Evolutionary conservation across 768 basidiomycete species (phyloP), one percentile per base, ranked within the genome.

Genomic region (Leccinum variicolor): DNA sequence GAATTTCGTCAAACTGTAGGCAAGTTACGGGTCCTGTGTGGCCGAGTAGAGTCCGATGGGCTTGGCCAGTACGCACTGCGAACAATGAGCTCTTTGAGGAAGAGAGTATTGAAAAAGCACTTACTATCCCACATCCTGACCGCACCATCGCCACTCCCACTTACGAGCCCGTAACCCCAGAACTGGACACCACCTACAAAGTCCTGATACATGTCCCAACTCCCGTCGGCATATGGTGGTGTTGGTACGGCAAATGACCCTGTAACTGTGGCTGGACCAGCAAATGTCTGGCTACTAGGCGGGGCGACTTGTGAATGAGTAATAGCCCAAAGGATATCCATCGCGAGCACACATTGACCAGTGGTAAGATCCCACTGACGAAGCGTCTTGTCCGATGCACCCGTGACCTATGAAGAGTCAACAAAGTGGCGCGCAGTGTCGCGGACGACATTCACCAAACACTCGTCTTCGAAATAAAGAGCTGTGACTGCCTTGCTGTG

Each of bases 301-400:
- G 72, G 71, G 11, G 78, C 66, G 25, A 76, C 69, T 39, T 87
- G 80, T 3, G 94, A 86, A 73, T 98, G 96, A 10, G 93, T 94
- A 64, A 98, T 96, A 2, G 96, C 97, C 97, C 97, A 99, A 25
- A 99, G 85, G 62, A 99, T 97, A 73, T 99, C 97, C 97, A 99
- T 99, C 23, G 96, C 96, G 79, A 97, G 88, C 48, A 98, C 89
- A 73, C 97, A 99, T 78, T 98, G 97, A 7, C 96, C 97, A 0
- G 97, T 98, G 19, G 83, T 84, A 54, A 98, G 83, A 69, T 98
- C 97, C 97, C 97, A 99, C 70, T 98, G 96, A 3, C 97, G 91
- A 54, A 99, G 81, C 0, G 97, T 99, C 75, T 98, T 98, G 76
- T 99, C 97, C 4, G 92, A 94, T 6, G 97, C 96, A 33, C 97